These are phyloP conservation scores for Fraxinus dipetala DNA, from an alignment of 305 asterid species.

Conservation along the genomic window DNA sequence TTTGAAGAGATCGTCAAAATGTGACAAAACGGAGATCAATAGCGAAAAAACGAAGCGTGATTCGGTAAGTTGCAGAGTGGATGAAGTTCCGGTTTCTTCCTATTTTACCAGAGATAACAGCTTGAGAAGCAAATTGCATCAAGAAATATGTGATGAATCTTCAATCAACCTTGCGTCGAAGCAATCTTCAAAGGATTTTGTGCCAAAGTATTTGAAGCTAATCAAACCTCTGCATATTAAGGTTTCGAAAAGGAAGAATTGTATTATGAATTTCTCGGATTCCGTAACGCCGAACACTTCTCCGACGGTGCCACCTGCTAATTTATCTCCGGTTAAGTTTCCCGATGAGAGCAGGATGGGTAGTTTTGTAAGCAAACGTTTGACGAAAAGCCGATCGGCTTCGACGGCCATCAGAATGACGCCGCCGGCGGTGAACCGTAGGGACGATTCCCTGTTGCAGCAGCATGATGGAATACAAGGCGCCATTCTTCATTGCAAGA, in stretches of 20 bases:
- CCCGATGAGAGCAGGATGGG: constrained; percentile 26
- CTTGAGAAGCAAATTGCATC: constrained; percentile 61
- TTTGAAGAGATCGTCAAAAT: constrained; percentile 51
- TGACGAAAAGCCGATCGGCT: constrained; percentile 40
- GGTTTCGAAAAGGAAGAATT: constrained; percentile 40
- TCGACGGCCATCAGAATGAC: constrained; percentile 25
- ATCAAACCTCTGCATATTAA: constrained; percentile 57
- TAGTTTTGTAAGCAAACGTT: constrained; percentile 31
- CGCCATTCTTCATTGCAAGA: constrained; percentile 54
- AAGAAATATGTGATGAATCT: constrained; percentile 36
- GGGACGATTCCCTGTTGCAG: constrained; percentile 43
- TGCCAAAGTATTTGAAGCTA: constrained; percentile 60
- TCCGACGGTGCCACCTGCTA: constrained; percentile 16
- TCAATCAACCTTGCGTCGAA: constrained; percentile 29
- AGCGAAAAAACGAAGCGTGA: constrained; percentile 47
- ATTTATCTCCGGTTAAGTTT: constrained; percentile 31
- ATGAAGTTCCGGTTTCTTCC: constrained; percentile 33
- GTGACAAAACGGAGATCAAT: constrained; percentile 25
- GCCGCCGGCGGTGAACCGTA: constrained; percentile 28
- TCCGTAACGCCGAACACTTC: not conserved
- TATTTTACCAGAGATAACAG: constrained; percentile 53
- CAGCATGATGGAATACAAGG: constrained; percentile 48
- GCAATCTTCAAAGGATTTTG: constrained; percentile 18
- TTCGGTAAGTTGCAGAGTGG: constrained; percentile 35
- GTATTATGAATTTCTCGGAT: constrained; percentile 18